These are phyloP conservation scores for Scheffersomyces illinoinensis DNA, from an alignment of 1,139 yeast species.

Conservation along the genomic window DNA sequence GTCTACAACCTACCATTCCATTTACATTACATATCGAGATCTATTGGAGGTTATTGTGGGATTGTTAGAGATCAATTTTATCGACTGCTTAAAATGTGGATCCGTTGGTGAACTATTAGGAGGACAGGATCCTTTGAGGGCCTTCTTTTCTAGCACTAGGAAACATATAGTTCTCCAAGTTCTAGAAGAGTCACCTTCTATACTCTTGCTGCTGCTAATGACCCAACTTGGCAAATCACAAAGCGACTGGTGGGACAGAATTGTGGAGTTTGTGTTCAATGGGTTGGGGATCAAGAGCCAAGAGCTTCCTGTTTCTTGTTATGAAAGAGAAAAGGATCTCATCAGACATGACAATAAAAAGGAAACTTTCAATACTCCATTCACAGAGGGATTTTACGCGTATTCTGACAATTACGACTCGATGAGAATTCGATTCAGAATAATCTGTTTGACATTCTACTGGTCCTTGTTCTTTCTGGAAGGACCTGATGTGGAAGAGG, in stretches of 20 bases:
- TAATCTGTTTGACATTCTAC: conserved; percentile 21
- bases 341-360: conserved; percentile 18
- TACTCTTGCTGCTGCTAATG: conserved; percentile 15
- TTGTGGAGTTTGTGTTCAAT: conserved; percentile 28
- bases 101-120: background rate
- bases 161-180: background rate
- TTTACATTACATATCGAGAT: conserved; percentile 22
- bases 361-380: conserved; percentile 7
- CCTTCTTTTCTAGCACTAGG: conserved; percentile 2
- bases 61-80: conserved; percentile 20
- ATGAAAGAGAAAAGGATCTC: conserved; percentile 26
- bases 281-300: conserved; percentile 23
- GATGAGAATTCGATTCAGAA: conserved; percentile 27
- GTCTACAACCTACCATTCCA: conserved; percentile 21
- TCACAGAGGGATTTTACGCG: background rate
- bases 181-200: conserved; percentile 2
- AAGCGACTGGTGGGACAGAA: conserved; percentile 33
- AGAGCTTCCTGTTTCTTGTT: conserved; percentile 28
- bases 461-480: conserved; percentile 19
- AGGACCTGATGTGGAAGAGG: conserved; percentile 7
- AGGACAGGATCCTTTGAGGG: background rate
- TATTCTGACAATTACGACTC: conserved; percentile 28
- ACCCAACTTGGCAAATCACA: conserved; percentile 18
- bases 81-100: conserved; percentile 9
- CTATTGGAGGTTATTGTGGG: conserved; percentile 22